A percentile compares a stretch with the other conserved stretches of the same genome.
These are phyloP conservation scores for Claviceps maximensis DNA, from an alignment of 2,329 filamentous ascomycete genomes.

Conservation along the genomic window DNA sequence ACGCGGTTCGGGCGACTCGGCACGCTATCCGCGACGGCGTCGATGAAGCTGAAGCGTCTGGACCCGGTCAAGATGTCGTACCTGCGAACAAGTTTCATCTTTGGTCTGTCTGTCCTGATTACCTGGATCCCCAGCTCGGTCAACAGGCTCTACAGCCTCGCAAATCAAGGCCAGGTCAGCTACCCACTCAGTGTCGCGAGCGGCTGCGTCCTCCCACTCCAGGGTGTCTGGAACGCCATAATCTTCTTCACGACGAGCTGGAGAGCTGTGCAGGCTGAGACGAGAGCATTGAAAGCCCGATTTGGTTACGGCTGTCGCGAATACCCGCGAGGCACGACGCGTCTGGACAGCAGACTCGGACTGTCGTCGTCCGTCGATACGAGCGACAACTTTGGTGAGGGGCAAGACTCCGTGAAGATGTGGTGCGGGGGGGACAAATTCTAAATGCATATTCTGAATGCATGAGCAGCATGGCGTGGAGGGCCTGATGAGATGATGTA, in stretches of 20 bases:
- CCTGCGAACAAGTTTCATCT: constrained; percentile 46
- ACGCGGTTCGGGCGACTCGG: constrained; percentile 13
- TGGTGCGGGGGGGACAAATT: neutral
- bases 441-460: neutral
- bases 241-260: constrained; percentile 61
- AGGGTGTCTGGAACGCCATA: constrained; percentile 68
- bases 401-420: neutral
- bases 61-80: constrained; percentile 48
- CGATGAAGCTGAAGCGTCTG: constrained; percentile 19
- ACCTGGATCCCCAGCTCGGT: constrained; percentile 55
- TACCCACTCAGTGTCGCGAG: constrained; percentile 57
- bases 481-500: neutral
- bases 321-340: constrained; percentile 8
- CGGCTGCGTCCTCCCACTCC: constrained; percentile 59
- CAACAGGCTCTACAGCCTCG: constrained; percentile 58
- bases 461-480: neutral
- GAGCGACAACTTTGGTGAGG: neutral
- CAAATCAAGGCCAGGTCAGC: constrained; percentile 32
- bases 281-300: constrained; percentile 8
- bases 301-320: constrained; percentile 4
- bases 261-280: constrained; percentile 20
- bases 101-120: constrained; percentile 43
- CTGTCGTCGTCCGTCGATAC: neutral
- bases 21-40: constrained; percentile 16
- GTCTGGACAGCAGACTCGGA: constrained; percentile 16